Percentiles rank a stretch among this genome's conserved stretches.
These are phyloP conservation scores for Phylloporus sp. DNA, from an alignment of 768 basidiomycete species.

Conservation along the genomic window DNA sequence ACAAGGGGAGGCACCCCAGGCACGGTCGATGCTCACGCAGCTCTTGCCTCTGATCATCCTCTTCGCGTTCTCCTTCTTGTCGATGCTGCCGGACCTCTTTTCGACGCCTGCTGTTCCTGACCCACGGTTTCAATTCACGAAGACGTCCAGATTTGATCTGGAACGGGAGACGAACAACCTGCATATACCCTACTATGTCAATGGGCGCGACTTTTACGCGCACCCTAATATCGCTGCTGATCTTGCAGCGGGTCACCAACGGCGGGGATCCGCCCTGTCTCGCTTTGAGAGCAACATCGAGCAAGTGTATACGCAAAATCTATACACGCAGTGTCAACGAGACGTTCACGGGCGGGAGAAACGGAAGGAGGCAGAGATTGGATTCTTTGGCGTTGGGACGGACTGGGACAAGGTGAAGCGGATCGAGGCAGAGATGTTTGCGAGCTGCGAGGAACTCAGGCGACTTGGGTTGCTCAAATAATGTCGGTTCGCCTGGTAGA, in stretches of 20 bases:
- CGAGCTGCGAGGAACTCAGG: slow-evolving; percentile 75
- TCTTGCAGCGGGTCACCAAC: slow-evolving; percentile 43
- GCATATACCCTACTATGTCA: slow-evolving; percentile 81
- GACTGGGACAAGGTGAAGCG: slow-evolving; percentile 84
- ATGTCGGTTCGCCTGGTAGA: slow-evolving; percentile 13
- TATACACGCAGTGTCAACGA: slow-evolving; percentile 68
- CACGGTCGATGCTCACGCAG: slow-evolving; percentile 63
- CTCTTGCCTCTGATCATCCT: slow-evolving; percentile 81
- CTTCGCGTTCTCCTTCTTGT: slow-evolving; percentile 78
- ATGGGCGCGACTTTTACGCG: slow-evolving; percentile 65
- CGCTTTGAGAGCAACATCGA: slow-evolving; percentile 78
- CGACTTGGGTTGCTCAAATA: slow-evolving; percentile 51
- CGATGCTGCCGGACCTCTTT: slow-evolving; percentile 75
- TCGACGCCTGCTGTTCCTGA: slow-evolving; percentile 63
- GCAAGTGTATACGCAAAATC: slow-evolving; percentile 60
- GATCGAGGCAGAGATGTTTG: slow-evolving; percentile 66
- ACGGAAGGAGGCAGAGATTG: slow-evolving; percentile 69
- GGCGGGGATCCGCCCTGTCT: slow-evolving; percentile 35
- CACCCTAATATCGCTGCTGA: slow-evolving; percentile 75
- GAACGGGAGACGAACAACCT: slow-evolving; percentile 66
- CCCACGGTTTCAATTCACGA: slow-evolving; percentile 70
- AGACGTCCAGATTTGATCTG: slow-evolving; percentile 56
- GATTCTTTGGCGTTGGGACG: slow-evolving; percentile 87
- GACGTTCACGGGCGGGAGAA: slow-evolving; percentile 65
- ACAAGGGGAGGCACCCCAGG: slow-evolving; percentile 38